Evolutionary conservation across 192 early-diverging fungal species (phyloP).

Genomic region (Entomortierella lignicola): DNA sequence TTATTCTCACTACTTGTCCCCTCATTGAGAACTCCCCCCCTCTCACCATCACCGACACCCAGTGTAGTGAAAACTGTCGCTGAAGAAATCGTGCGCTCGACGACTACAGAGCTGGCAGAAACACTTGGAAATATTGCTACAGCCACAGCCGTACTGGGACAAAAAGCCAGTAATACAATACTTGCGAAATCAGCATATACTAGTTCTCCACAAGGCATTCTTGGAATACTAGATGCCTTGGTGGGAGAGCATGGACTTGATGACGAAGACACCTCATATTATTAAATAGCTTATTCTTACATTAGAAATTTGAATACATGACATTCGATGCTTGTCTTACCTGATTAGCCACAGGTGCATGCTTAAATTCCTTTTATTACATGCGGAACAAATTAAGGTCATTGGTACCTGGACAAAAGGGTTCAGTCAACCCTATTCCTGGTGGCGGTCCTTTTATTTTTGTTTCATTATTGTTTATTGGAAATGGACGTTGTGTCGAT

Average conservation of each 20-base stretch:
- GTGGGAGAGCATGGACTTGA: constrained; percentile 18
- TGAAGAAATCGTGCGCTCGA: neutral
- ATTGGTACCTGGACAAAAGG: too few relatives aligned
- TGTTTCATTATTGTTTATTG: too few relatives aligned
- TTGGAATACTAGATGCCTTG: constrained; percentile 29
- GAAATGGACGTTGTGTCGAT: too few relatives aligned
- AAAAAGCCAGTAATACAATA: neutral
- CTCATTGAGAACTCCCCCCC: constrained; percentile 13
- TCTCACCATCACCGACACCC: neutral
- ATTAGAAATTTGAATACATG: too few relatives aligned
- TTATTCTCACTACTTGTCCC: constrained; percentile 32
- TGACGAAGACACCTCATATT: neutral
- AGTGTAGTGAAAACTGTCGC: neutral
- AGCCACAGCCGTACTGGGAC: neutral
- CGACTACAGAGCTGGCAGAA: neutral
- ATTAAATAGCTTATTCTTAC: neutral
- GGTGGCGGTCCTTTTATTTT: too few relatives aligned
- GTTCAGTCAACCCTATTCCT: too few relatives aligned
- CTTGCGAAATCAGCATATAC: constrained; percentile 5
- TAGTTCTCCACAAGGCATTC: constrained; percentile 20
- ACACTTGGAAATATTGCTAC: constrained; percentile 1
- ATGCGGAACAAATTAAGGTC: too few relatives aligned
- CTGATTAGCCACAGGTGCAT: too few relatives aligned
- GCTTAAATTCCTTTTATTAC: too few relatives aligned
- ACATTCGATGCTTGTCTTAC: too few relatives aligned